phyloP scores from a whole-genome alignment of 2,329 filamentous ascomycete species.

The Massarina eburnea region DNA sequence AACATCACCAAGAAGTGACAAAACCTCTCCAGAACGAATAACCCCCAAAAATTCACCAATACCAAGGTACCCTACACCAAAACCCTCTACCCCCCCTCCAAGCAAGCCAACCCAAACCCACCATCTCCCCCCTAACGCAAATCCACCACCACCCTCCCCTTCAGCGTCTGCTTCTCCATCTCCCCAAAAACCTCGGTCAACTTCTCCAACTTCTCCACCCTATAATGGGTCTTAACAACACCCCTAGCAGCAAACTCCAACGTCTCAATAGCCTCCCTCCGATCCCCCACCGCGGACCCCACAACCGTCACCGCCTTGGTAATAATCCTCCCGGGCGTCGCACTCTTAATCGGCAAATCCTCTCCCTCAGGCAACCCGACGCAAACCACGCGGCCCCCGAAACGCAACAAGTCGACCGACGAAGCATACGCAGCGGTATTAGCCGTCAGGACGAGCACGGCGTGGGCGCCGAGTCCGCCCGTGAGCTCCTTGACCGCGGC shows the following conservation, averaged over 20 bases:
- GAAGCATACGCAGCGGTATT: constrained; percentile 51
- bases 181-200: constrained; percentile 50
- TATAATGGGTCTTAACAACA: constrained; percentile 52
- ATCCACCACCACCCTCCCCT: constrained; percentile 53
- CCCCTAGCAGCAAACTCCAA: constrained; percentile 47
- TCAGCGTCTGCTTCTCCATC: constrained; percentile 49
- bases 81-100: too few relatives aligned
- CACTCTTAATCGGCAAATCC: constrained; percentile 47
- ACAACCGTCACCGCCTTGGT: constrained; percentile 48
- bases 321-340: constrained; percentile 45
- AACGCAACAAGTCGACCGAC: constrained; percentile 45
- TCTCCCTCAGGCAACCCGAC: constrained; percentile 54
- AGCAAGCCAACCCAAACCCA: too few relatives aligned
- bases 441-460: constrained; percentile 59
- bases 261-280: constrained; percentile 53
- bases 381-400: constrained; percentile 49
- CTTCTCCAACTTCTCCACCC: constrained; percentile 51
- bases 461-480: constrained; percentile 61
- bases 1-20: too few relatives aligned
- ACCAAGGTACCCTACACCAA: too few relatives aligned
- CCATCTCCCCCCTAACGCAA: constrained; percentile 26
- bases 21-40: too few relatives aligned
- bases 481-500: constrained; percentile 60
- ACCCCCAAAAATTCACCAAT: too few relatives aligned
- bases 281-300: constrained; percentile 49